Conservation (phyloP, 2,329 filamentous ascomycete species). For the Trichophyton mentagrophytes region DNA sequence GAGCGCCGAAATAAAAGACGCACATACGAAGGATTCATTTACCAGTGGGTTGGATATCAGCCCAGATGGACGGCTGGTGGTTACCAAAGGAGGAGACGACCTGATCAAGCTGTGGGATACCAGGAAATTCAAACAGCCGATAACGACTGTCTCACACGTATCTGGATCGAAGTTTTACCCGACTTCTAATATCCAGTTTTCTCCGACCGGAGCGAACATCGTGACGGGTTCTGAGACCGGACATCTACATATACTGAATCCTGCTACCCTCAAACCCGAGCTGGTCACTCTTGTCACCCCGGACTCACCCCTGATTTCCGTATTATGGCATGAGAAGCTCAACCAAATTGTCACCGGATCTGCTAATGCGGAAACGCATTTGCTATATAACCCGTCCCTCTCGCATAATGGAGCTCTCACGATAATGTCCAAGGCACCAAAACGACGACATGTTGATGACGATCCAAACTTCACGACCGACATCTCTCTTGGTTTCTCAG, state of each 20-base stretch:
- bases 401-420: slow-evolving; percentile 72
- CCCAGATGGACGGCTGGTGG: slow-evolving; percentile 74
- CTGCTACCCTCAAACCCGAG: slow-evolving; percentile 75
- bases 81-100: slow-evolving; percentile 82
- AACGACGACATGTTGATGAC: slow-evolving; percentile 91
- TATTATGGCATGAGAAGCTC: slow-evolving; percentile 84
- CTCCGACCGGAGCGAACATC: slow-evolving; percentile 69
- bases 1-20: slow-evolving; percentile 67
- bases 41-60: slow-evolving; percentile 87
- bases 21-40: slow-evolving; percentile 74
- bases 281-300: slow-evolving; percentile 81
- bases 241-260: slow-evolving; percentile 83
- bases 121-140: slow-evolving; percentile 81
- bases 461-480: slow-evolving; percentile 79
- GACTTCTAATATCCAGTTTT: slow-evolving; percentile 79
- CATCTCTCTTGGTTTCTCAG: slow-evolving; percentile 65
- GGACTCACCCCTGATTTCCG: slow-evolving; percentile 65
- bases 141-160: slow-evolving; percentile 63
- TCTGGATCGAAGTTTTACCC: slow-evolving; percentile 76
- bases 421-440: slow-evolving; percentile 85
- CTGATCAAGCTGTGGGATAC: slow-evolving; percentile 95
- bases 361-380: slow-evolving; percentile 75
- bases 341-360: slow-evolving; percentile 95
- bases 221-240: slow-evolving; percentile 79
- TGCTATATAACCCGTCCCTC: slow-evolving; percentile 78